Evolutionary conservation across 176 grass and related monocot species (phyloP).

Genomic region (Carex kokanica): DNA sequence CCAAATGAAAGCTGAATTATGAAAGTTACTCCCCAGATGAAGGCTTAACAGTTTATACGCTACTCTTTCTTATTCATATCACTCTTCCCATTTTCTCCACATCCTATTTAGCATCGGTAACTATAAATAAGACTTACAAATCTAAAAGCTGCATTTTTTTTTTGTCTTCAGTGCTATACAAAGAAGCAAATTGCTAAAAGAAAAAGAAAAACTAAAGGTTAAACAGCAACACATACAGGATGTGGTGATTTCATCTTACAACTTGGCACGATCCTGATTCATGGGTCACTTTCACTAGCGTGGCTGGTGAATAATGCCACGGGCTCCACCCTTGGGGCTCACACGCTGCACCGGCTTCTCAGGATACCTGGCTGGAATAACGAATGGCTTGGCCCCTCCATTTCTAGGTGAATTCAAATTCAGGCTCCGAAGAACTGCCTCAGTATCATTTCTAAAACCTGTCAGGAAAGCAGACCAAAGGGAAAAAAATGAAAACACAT

Average conservation of each 20-base stretch:
- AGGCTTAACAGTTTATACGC: too few species aligned
- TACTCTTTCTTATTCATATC: neutral
- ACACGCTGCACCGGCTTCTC: slow-evolving; percentile 48
- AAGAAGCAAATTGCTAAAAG: slow-evolving; percentile 24
- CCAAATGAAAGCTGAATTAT: too few species aligned
- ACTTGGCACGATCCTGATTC: neutral
- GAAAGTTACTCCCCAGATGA: too few species aligned
- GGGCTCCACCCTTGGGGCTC: slow-evolving; percentile 27
- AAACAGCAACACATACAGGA: slow-evolving; percentile 15
- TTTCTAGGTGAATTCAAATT: slow-evolving; percentile 38
- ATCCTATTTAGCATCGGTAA: slow-evolving; percentile 2
- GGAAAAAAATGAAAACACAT: neutral
- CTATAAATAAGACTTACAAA: slow-evolving; percentile 23
- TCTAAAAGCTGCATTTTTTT: slow-evolving; percentile 41
- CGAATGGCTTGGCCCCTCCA: neutral
- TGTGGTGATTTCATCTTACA: slow-evolving; percentile 14
- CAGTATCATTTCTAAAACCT: slow-evolving; percentile 30
- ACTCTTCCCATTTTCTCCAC: neutral
- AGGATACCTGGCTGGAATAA: slow-evolving; percentile 26
- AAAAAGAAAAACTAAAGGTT: slow-evolving; percentile 28
- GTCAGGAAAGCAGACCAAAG: neutral
- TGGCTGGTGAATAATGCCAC: slow-evolving; percentile 75
- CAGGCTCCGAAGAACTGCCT: slow-evolving; percentile 37
- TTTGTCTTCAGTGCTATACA: slow-evolving; percentile 51
- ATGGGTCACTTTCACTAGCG: slow-evolving; percentile 33